Evolutionary conservation across 768 basidiomycete genomes (phyloP), one percentile per base, ranked within the genome.

Genomic region (Leccinum subgranulosum): DNA sequence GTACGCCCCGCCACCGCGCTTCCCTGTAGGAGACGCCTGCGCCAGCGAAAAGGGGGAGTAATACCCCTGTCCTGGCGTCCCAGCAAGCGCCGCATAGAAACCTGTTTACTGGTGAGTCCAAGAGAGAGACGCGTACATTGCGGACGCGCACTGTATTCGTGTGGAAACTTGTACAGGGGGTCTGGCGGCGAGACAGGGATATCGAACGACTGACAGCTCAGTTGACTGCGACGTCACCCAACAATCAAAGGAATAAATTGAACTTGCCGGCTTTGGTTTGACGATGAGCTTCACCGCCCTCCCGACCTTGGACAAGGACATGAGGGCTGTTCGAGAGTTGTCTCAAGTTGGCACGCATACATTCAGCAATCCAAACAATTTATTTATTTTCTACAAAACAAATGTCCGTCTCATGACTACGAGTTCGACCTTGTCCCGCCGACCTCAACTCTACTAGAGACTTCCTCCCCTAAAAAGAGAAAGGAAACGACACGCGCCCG

Each of bases 381-480:
- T 45, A n/a, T 19, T 6, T 23, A 45, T 45, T 19, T 68, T 53
- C 64, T 57, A 63, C 2, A 7, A 10, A 6, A 7, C 11, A 54
- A 45, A 76, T 86, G 84, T 86, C 48, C 79, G 84, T 81, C 81
- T 71, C 84, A 80, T 76, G 85, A 87, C 85, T 87, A 86, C 80
- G 83, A 83, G 76, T 65, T 71, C 69, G 71, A 64, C 58, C 57
- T 46, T 61, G 60, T 8, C 17, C 50, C 66, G 67, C 74, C 60
- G 66, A 69, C 69, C 80, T 83, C 85, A 83, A 87, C 85, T 87
- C 85, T 47, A 77, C 70, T 45, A 78, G 80, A 76, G 79, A 83
- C 84, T 65, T 1, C 2, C 15, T n/a, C 5, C 63, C 19, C 10
- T 43, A 19, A 3, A 43, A 19, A 19, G 41, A 43, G 41, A 43